Evolutionary conservation across 495 filamentous ascomycete genomes (phyloP).

Genomic region (Penicillium steckii): DNA sequence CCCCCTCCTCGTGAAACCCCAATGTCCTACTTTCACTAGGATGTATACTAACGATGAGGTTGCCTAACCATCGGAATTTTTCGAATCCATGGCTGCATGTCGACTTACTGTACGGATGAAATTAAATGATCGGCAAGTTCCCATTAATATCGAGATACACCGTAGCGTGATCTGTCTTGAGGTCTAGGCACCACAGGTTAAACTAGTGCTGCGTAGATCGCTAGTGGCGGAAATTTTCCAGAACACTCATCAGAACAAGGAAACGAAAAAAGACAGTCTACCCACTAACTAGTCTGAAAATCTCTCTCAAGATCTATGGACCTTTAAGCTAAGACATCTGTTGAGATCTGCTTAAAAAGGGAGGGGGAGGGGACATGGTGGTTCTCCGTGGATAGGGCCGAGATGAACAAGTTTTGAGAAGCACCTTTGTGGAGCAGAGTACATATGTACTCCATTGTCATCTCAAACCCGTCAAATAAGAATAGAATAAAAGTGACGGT

Average conservation of each 20-base stretch:
- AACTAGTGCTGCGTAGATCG: too few relatives aligned
- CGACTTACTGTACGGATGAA: background rate
- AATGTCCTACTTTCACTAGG: background rate
- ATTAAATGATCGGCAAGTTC: background rate
- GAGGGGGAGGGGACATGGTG: background rate
- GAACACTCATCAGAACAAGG: background rate
- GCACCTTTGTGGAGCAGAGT: too few relatives aligned
- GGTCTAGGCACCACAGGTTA: background rate
- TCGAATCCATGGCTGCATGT: background rate
- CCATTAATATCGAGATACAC: background rate
- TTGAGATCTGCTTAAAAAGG: slow-evolving; percentile 1
- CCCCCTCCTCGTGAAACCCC: background rate
- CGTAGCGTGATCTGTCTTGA: background rate
- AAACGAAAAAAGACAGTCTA: background rate
- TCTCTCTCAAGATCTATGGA: background rate
- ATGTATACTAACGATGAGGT: background rate
- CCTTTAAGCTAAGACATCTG: slow-evolving; percentile 1
- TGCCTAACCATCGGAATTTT: background rate
- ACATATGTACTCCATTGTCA: too few relatives aligned
- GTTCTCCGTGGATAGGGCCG: background rate
- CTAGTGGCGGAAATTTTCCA: slow-evolving; percentile 2
- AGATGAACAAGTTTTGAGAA: background rate
- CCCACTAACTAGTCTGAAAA: background rate
- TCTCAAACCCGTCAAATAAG: background rate
- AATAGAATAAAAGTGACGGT: background rate